Conservation (phyloP, 2,329 filamentous ascomycete species). For the Leptographium radiaticola region DNA sequence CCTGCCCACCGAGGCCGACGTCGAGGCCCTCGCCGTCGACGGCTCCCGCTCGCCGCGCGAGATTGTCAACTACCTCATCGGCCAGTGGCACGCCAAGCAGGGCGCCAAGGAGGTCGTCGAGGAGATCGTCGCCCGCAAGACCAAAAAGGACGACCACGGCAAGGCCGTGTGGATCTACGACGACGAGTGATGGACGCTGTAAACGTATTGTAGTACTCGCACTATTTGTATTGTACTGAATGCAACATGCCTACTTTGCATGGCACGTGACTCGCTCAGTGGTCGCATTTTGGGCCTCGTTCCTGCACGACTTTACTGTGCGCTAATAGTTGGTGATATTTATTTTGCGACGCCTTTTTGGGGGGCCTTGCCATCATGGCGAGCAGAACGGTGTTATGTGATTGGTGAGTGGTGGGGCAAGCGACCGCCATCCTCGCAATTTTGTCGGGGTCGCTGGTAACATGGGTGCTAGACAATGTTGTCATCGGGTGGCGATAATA, state of each 20-base stretch:
- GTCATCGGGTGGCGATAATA: too few relatives aligned
- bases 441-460: neutral
- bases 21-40: constrained; percentile 30
- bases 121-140: constrained; percentile 56
- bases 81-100: constrained; percentile 47
- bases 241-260: too few relatives aligned
- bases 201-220: neutral
- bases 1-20: constrained; percentile 58
- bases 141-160: constrained; percentile 18
- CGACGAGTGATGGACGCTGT: neutral
- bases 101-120: constrained; percentile 55
- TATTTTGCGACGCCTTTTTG: too few relatives aligned
- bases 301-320: too few relatives aligned
- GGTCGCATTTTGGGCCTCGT: too few relatives aligned
- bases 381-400: constrained; percentile 12
- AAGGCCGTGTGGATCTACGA: constrained; percentile 18
- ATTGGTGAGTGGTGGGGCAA: constrained; percentile 9
- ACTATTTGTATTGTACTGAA: too few relatives aligned
- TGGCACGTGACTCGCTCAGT: too few relatives aligned
- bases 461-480: too few relatives aligned
- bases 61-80: constrained; percentile 50
- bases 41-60: constrained; percentile 34
- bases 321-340: too few relatives aligned
- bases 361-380: too few relatives aligned
- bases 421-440: neutral